Evolutionary conservation across 106 monocot genomes (phyloP).

Genomic region (Vanilla planifolia): DNA sequence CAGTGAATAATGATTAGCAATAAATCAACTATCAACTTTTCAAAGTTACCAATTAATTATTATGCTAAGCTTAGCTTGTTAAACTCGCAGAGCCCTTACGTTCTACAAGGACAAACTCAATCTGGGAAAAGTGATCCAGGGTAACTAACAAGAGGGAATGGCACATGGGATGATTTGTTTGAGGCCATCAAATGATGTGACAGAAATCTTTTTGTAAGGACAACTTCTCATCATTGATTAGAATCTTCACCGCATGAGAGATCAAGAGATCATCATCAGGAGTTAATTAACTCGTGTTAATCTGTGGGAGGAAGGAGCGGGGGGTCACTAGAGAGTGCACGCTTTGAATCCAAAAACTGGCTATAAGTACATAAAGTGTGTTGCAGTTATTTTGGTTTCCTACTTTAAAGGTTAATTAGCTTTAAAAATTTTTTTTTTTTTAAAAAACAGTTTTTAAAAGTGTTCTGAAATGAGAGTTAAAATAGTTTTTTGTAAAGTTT

Average conservation of each 20-base stretch:
- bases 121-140: not conserved
- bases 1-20: constrained; percentile 2
- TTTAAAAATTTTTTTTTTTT: too few species aligned
- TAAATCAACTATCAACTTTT: not conserved
- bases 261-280: not conserved
- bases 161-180: not conserved
- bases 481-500: too few species aligned
- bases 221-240: constrained; percentile 1
- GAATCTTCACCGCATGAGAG: not conserved
- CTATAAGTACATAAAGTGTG: too few species aligned
- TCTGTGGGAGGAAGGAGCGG: not conserved
- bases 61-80: not conserved
- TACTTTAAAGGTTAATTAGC: too few species aligned
- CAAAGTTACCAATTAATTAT: not conserved
- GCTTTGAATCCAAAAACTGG: not conserved
- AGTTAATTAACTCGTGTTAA: not conserved
- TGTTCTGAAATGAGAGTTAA: too few species aligned
- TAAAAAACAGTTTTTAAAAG: too few species aligned
- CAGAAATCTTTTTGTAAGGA: not conserved
- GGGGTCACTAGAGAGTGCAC: too few species aligned
- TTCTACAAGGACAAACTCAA: not conserved
- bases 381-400: too few species aligned
- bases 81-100: not conserved
- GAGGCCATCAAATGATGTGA: not conserved
- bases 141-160: not conserved